These are phyloP conservation scores for Kwoniella sp. DNA, from an alignment of 768 basidiomycete species.

Conservation along the genomic window DNA sequence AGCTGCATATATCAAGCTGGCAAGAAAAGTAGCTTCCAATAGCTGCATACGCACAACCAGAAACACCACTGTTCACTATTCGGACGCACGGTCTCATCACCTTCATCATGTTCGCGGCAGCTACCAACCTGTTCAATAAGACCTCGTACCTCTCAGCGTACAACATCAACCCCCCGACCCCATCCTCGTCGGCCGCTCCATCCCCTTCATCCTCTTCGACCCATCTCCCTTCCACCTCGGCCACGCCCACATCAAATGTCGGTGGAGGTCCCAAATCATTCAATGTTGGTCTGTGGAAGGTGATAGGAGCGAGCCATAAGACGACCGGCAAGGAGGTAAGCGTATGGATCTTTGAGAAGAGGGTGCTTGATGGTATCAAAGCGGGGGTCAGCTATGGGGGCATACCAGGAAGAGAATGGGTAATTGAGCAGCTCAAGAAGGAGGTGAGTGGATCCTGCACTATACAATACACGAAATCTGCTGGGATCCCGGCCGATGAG, in stretches of 20 bases:
- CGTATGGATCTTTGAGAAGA: conserved; percentile 91
- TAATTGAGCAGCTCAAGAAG: conserved; percentile 80
- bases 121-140: conserved; percentile 38
- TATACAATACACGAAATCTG: background rate
- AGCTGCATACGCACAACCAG: too few relatives aligned
- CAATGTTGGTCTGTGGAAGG: conserved; percentile 82
- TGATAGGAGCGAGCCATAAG: conserved; percentile 83
- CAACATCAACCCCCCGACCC: conserved; percentile 19
- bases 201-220: conserved; percentile 34
- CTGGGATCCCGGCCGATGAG: background rate
- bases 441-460: conserved; percentile 63
- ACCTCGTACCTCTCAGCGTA: conserved; percentile 38
- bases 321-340: conserved; percentile 85
- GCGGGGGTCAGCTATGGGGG: conserved; percentile 59
- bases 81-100: too few relatives aligned
- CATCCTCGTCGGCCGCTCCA: conserved; percentile 8
- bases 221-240: conserved; percentile 16
- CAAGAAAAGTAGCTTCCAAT: too few relatives aligned
- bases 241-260: background rate
- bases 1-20: too few relatives aligned
- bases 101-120: conserved; percentile 34
- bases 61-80: too few relatives aligned
- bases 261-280: conserved; percentile 58
- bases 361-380: conserved; percentile 68
- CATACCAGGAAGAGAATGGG: conserved; percentile 66